phyloP scores from a whole-genome alignment of 2,329 filamentous ascomycete genomes.

The Sphaerulina vaccinii region DNA sequence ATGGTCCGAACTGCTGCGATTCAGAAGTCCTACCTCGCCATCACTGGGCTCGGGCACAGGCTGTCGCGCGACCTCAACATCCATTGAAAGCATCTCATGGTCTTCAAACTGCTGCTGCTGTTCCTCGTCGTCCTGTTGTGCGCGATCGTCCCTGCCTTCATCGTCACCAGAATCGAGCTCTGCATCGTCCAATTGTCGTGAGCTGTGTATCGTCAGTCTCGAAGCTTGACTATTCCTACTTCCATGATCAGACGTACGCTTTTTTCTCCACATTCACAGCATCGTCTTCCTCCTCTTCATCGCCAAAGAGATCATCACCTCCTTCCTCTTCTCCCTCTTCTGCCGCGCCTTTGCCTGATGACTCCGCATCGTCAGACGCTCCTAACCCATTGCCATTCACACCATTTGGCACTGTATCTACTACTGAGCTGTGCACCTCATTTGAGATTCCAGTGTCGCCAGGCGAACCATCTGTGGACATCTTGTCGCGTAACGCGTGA shows the following conservation, averaged over 20 bases:
- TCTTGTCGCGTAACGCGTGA: constrained; percentile 5
- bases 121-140: constrained; percentile 46
- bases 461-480: constrained; percentile 21
- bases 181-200: constrained; percentile 55
- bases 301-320: constrained; percentile 50
- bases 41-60: constrained; percentile 68
- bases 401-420: constrained; percentile 13
- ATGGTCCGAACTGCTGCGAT: not conserved
- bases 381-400: constrained; percentile 20
- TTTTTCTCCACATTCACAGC: constrained; percentile 24
- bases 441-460: constrained; percentile 13
- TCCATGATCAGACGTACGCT: constrained; percentile 26
- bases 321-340: constrained; percentile 36
- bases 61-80: constrained; percentile 66
- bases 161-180: constrained; percentile 64
- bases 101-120: constrained; percentile 46
- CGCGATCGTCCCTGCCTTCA: constrained; percentile 63
- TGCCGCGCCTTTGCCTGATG: constrained; percentile 25
- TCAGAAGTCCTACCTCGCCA: constrained; percentile 57
- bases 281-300: constrained; percentile 40
- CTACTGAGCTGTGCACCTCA: constrained; percentile 25
- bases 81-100: constrained; percentile 55
- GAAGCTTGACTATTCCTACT: not conserved
- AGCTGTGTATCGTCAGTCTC: constrained; percentile 15
- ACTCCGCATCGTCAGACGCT: constrained; percentile 27